Evolutionary conservation across 495 filamentous ascomycete genomes (phyloP).

Genomic region (Penicillium silybi): DNA sequence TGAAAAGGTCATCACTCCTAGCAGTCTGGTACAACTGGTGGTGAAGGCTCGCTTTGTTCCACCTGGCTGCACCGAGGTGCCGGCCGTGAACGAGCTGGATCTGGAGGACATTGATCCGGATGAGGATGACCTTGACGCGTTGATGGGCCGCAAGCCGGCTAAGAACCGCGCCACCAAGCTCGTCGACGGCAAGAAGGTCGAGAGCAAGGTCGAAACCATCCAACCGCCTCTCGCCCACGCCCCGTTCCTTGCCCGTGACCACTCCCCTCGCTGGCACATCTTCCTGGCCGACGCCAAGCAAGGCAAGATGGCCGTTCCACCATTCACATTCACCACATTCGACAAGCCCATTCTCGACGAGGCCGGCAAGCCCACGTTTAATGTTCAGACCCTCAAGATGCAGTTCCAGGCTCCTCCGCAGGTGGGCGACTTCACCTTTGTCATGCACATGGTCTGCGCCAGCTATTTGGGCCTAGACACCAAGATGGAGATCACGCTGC

Average conservation of each 20-base stretch:
- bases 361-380: constrained; percentile 75
- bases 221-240: constrained; percentile 82
- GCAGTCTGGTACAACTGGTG: constrained; percentile 87
- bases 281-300: constrained; percentile 93
- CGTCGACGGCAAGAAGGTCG: constrained; percentile 50
- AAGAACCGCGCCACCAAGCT: constrained; percentile 56
- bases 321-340: constrained; percentile 85
- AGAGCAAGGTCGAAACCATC: constrained; percentile 52
- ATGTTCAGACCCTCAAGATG: constrained; percentile 92
- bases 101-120: constrained; percentile 89
- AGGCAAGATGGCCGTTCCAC: constrained; percentile 91
- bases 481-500: constrained; percentile 79
- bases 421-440: constrained; percentile 85
- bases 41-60: constrained; percentile 93
- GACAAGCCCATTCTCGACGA: constrained; percentile 77
- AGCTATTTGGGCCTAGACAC: constrained; percentile 91
- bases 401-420: constrained; percentile 96
- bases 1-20: constrained; percentile 88
- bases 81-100: constrained; percentile 69
- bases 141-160: constrained; percentile 70
- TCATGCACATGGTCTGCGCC: constrained; percentile 87
- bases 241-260: constrained; percentile 83
- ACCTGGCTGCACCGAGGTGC: constrained; percentile 70
- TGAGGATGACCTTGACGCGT: constrained; percentile 85
- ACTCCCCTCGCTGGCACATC: constrained; percentile 85